Evolutionary conservation across 1,284 basidiomycete species (phyloP).

Genomic region (Abortiporus biennis): DNA sequence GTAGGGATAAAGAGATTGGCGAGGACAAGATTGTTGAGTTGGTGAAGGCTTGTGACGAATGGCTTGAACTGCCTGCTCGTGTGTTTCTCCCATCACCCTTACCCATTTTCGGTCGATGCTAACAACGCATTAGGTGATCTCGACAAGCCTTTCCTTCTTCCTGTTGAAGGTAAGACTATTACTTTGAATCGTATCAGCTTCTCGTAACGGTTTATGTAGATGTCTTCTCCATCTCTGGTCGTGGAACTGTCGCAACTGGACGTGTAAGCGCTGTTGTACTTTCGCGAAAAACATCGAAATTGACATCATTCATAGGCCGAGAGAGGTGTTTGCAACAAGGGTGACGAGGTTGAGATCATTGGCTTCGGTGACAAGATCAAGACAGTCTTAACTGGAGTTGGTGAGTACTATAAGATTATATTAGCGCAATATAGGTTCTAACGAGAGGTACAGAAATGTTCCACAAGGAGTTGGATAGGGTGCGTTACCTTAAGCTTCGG

Average conservation of each 20-base stretch:
- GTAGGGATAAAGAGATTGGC: constrained; percentile 77
- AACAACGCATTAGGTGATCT: constrained; percentile 64
- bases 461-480: constrained; percentile 98
- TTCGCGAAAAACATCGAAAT: not conserved
- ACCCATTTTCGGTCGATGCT: not conserved
- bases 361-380: constrained; percentile 84
- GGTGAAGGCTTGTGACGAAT: constrained; percentile 85
- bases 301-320: constrained; percentile 58
- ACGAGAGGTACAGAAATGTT: constrained; percentile 95
- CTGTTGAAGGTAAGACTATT: constrained; percentile 66
- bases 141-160: constrained; percentile 97
- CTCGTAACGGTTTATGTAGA: constrained; percentile 37
- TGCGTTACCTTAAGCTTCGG: no score
- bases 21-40: constrained; percentile 80
- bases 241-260: constrained; percentile 97
- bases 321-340: constrained; percentile 91
- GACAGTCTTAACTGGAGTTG: constrained; percentile 95
- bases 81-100: constrained; percentile 26
- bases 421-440: no score
- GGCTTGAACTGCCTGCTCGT: constrained; percentile 95
- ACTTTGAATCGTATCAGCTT: not conserved
- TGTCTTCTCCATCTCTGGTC: constrained; percentile 96
- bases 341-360: constrained; percentile 91
- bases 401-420: no score
- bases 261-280: constrained; percentile 44